Base-by-base conservation (phyloP, 768 basidiomycete genomes). In the Paxillus involutus region DNA sequence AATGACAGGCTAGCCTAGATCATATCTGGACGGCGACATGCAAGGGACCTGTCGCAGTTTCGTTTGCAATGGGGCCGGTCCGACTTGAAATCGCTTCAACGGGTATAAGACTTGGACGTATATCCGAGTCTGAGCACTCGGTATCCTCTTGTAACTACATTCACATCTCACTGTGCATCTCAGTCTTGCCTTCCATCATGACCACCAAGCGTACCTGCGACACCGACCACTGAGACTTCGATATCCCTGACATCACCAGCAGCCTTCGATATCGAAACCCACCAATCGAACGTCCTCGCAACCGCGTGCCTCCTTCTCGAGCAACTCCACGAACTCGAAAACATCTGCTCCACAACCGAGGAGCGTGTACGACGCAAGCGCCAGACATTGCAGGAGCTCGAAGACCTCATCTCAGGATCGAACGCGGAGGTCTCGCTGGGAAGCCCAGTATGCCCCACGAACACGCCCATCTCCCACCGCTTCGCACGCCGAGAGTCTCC, bases 221-320 rank as follows among this genome's bases (percentile, higher is more conserved):
- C n/a, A 19, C 2, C 4, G 47, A 39, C 51, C 59, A 66, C 26
- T 4, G 26, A 55, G 41, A 1, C 41, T 7, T 39, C 8, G 6
- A 1, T 29, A 21, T 24, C 9, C n/a, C 44, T 39, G 16, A 19
- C 49, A 24, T 45, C 55, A 37, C 19, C 29, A 11, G 24, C 36
- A 21, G 29, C 1, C 32, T 3, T 42, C 7, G n/a, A 32, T 26
- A 49, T 10, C 17, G 24, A n/a, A 44, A 26, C 53, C 9, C 58
- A 43, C 47, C 55, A 60, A 19, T 44, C 54, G 39, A 54, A 70
- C 43, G 37, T 67, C n/a, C 70, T 69, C 50, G 57, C 57, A 29
- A 71, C 68, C 14, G 66, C 70, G 3, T 68, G 59, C 47, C 66
- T 65, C 21, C 56, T 69, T 24, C 48, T 70, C 43, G 59, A 60